Evolutionary conservation across 179 eudicot species (phyloP).

Genomic region (Pouteria campechiana): DNA sequence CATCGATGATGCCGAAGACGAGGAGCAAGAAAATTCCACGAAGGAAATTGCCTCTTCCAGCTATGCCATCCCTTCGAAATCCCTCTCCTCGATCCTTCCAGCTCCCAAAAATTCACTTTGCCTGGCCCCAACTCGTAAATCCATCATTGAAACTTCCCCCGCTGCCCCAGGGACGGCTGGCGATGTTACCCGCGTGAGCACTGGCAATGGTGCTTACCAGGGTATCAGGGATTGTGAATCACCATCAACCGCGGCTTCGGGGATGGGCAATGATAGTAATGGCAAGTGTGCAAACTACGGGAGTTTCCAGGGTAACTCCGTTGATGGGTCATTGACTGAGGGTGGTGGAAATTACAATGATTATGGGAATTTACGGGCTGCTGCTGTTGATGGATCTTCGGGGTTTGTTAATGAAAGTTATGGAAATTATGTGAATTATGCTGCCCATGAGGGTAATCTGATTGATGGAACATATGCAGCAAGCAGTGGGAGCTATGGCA

Average conservation of each 20-base stretch:
- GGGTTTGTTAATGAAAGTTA: slow-evolving; percentile 12
- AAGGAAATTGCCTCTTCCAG: slow-evolving; percentile 14
- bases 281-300: slow-evolving; percentile 6
- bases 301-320: slow-evolving; percentile 4
- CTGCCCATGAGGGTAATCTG: slow-evolving; percentile 12
- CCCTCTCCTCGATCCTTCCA: slow-evolving; percentile 63
- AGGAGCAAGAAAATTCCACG: slow-evolving; percentile 22
- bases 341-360: slow-evolving; percentile 4
- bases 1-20: slow-evolving; percentile 32
- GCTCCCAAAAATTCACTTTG: slow-evolving; percentile 47
- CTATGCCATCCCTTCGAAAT: slow-evolving; percentile 27
- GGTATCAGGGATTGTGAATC: too few species aligned
- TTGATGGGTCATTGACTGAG: slow-evolving; percentile 10
- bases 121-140: too few species aligned
- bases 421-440: slow-evolving; percentile 19
- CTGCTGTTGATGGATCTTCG: slow-evolving; percentile 11
- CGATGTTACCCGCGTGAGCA: too few species aligned
- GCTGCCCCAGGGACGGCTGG: too few species aligned
- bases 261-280: slow-evolving; percentile 20
- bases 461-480: too few species aligned
- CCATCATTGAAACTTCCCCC: too few species aligned
- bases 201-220: too few species aligned
- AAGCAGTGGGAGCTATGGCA: slow-evolving; percentile 22
- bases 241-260: slow-evolving; percentile 21
- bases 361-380: background rate